Conservation (phyloP, 2,329 filamentous ascomycete genomes). For the Sarocladium oryzae region DNA sequence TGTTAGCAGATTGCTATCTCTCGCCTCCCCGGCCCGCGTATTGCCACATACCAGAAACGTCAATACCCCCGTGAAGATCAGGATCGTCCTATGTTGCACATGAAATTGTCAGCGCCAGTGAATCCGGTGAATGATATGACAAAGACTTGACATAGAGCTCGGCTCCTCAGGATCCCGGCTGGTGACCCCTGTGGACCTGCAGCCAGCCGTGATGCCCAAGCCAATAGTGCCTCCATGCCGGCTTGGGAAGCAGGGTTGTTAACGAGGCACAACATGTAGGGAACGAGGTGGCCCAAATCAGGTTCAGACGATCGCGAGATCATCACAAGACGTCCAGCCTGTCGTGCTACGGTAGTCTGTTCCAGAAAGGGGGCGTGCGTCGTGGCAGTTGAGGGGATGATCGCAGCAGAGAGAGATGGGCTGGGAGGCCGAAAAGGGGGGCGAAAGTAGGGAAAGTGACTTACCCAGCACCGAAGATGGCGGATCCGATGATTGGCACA, state of each 20-base stretch:
- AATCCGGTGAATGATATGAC: slow-evolving; percentile 16
- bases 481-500: slow-evolving; percentile 65
- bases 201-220: neutral
- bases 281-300: neutral
- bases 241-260: neutral
- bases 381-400: too few relatives aligned
- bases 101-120: neutral
- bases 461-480: slow-evolving; percentile 65
- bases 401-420: too few relatives aligned
- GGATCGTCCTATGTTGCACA: slow-evolving; percentile 52
- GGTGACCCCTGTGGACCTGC: neutral
- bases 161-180: neutral
- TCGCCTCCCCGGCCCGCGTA: neutral
- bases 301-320: slow-evolving; percentile 6
- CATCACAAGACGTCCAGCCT: neutral
- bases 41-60: slow-evolving; percentile 66
- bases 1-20: neutral
- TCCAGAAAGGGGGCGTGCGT: neutral
- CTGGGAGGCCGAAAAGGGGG: neutral
- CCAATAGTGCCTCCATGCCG: neutral
- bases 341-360: neutral
- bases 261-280: neutral
- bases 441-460: slow-evolving; percentile 22
- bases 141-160: slow-evolving; percentile 26
- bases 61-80: slow-evolving; percentile 79